These are phyloP conservation scores for Fusarium acutatum DNA, from an alignment of 2,329 filamentous ascomycete species.

Conservation along the genomic window DNA sequence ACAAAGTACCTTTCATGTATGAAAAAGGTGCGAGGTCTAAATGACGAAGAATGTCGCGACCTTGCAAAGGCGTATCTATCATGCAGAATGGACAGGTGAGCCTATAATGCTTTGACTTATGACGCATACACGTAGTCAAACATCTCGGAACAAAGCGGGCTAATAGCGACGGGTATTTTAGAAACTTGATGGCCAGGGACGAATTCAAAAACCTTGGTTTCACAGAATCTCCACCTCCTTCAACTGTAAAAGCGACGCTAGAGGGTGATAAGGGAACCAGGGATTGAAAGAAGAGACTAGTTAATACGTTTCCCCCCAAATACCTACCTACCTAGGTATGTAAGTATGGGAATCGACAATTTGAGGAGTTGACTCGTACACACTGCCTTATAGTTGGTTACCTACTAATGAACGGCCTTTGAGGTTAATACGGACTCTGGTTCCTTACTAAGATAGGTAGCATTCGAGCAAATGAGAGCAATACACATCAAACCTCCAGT, in stretches of 20 bases:
- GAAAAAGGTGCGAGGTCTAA: conserved; percentile 82
- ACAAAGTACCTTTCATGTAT: conserved; percentile 85
- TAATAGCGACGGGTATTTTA: conserved; percentile 46
- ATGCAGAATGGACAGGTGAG: conserved; percentile 94
- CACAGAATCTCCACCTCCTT: conserved; percentile 43
- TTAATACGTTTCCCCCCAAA: neutral
- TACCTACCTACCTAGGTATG: neutral
- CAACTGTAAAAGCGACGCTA: conserved; percentile 37
- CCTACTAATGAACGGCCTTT: neutral
- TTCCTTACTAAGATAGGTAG: conserved; percentile 6
- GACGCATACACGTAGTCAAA: conserved; percentile 9
- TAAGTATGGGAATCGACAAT: conserved; percentile 41
- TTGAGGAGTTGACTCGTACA: neutral
- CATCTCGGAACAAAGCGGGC: conserved; percentile 27
- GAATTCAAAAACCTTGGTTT: conserved; percentile 96
- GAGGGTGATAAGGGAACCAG: conserved; percentile 49
- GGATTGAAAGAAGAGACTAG: conserved; percentile 45
- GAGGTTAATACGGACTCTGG: neutral
- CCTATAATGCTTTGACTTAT: conserved; percentile 2
- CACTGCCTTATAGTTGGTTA: neutral
- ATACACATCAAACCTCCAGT: conserved; percentile 40
- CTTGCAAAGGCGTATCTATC: conserved; percentile 88
- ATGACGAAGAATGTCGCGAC: conserved; percentile 84
- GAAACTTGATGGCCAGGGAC: conserved; percentile 95
- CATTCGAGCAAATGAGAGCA: conserved; percentile 38